Evolutionary conservation across 2,329 filamentous ascomycete species (phyloP).

Genomic region (Colletotrichum plurivorum): DNA sequence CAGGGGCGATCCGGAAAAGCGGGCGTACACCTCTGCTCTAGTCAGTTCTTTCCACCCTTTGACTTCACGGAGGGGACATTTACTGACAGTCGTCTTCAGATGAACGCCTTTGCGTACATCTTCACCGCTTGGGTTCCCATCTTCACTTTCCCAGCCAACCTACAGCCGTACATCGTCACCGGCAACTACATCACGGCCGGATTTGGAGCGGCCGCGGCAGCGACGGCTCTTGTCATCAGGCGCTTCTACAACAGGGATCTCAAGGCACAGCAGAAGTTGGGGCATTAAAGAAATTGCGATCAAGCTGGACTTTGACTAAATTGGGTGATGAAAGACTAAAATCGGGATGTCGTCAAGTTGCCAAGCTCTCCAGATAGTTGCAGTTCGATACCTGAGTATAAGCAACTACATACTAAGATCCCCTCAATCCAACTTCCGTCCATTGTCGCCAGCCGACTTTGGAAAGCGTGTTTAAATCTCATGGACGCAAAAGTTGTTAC

Average conservation of each 20-base stretch:
- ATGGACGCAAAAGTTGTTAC: too few species aligned
- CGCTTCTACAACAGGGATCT: conserved; percentile 44
- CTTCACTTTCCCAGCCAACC: conserved; percentile 47
- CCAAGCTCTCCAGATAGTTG: too few species aligned
- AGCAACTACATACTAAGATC: too few species aligned
- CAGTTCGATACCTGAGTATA: too few species aligned
- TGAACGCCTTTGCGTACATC: conserved; percentile 48
- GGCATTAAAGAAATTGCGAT: too few species aligned
- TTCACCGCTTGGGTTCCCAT: conserved; percentile 49
- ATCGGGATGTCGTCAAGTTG: too few species aligned
- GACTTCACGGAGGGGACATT: not conserved
- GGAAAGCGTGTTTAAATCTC: too few species aligned
- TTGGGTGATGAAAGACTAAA: too few species aligned
- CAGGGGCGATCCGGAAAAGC: conserved; percentile 46
- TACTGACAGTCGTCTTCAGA: conserved; percentile 33
- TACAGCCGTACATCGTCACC: conserved; percentile 47
- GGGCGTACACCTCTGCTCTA: conserved; percentile 47
- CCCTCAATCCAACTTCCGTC: too few species aligned
- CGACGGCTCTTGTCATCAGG: conserved; percentile 42
- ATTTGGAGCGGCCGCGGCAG: conserved; percentile 40
- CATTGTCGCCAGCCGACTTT: too few species aligned
- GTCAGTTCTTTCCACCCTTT: conserved; percentile 21
- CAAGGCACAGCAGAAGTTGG: not conserved
- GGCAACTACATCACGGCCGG: conserved; percentile 48
- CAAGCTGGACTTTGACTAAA: too few species aligned